phyloP scores from a whole-genome alignment of 495 filamentous ascomycete genomes.

The Rostrohypoxylon terebratum region DNA sequence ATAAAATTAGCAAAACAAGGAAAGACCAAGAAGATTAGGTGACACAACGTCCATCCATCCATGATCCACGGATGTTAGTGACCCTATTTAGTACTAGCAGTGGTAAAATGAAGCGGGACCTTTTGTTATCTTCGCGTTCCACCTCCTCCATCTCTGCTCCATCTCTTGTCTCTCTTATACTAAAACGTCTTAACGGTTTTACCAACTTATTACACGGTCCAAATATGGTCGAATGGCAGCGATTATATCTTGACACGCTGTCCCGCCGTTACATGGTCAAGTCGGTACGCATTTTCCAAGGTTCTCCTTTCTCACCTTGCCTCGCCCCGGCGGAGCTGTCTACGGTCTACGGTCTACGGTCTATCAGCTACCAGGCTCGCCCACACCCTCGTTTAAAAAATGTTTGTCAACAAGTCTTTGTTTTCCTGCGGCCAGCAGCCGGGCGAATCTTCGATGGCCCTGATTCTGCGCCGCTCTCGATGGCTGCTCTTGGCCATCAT shows the following conservation, averaged over 20 bases:
- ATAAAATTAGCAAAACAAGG: too few relatives aligned
- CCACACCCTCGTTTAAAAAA: conserved; percentile 17
- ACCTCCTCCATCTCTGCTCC: not conserved
- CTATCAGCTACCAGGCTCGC: not conserved
- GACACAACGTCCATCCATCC: conserved; percentile 11
- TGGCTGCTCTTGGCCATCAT: conserved; percentile 36
- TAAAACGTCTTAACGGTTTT: too few relatives aligned
- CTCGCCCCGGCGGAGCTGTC: conserved; percentile 8
- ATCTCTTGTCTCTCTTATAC: not conserved
- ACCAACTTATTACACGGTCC: too few relatives aligned
- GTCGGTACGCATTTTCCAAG: conserved; percentile 27
- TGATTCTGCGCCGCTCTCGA: conserved; percentile 33
- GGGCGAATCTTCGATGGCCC: conserved; percentile 39
- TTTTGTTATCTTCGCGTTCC: conserved; percentile 7
- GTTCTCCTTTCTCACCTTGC: conserved; percentile 8
- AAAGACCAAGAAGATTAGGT: not conserved
- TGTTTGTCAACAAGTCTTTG: conserved; percentile 32
- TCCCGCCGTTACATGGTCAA: conserved; percentile 17
- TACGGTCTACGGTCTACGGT: too few relatives aligned
- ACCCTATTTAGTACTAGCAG: not conserved
- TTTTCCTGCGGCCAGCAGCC: conserved; percentile 25
- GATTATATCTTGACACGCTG: conserved; percentile 13
- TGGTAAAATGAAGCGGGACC: conserved; percentile 24
- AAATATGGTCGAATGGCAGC: conserved; percentile 10
- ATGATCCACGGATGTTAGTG: too few relatives aligned